Evolutionary conservation across 2,329 filamentous ascomycete species (phyloP), one percentile per base, ranked within the genome.

Genomic region (Trichoderma sp.): DNA sequence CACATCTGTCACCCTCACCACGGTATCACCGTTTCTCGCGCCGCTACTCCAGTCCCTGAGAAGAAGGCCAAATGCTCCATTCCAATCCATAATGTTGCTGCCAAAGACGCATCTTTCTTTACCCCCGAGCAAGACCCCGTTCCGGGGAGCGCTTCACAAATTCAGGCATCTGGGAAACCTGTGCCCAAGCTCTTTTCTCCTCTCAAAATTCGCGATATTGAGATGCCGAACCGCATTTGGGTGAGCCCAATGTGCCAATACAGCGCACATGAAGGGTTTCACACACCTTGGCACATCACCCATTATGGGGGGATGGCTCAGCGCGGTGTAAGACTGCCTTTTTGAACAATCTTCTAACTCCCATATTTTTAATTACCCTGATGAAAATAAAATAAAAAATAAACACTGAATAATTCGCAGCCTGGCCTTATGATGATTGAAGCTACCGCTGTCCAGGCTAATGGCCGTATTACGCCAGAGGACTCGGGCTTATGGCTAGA

Each of bases 401-500:
- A 12, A 6, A 26, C 1, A 1, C 28, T 61, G 24, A 69, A n/a
- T 6, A 5, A 34, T 21, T 4, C 0, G 53, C 9, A 69, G 66
- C 74, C 92, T 0, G 91, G 91, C 0, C 79, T 94, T 1, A 79
- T 89, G 5, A 85, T 92, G 63, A 82, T 92, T 21, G 92, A 94
- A 81, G 90, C 91, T 1, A 92, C 91, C 0, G 84, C 88, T 3
- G 90, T 94, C 0, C 83, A 87, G 4, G 80, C 89, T 0, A 85
- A 90, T 74, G 92, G 92, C 11, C 86, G 92, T n/a, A 93, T 94
- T 81, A 92, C 92, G 0, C 92, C 91, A 0, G 84, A 92, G 75
- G 90, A 92, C 75, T 79, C 81, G 11, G 91, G 92, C 0, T 78
- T 94, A 8, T 94, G 92, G 92, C 86, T 89, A 72, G 92, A 94